These are phyloP conservation scores for Botrytis paeoniae DNA, from an alignment of 2,329 filamentous ascomycete genomes.

Conservation along the genomic window DNA sequence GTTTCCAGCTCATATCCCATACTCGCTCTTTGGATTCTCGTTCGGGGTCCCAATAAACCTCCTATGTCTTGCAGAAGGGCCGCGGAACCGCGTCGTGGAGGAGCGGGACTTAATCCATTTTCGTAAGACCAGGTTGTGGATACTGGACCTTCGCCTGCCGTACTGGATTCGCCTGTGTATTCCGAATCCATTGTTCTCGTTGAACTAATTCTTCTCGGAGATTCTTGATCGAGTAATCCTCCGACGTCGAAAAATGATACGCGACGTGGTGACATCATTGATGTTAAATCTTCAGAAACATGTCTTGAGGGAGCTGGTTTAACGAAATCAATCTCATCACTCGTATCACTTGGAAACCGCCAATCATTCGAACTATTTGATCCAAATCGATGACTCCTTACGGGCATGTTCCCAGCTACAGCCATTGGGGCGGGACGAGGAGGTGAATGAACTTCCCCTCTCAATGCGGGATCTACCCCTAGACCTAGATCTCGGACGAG, in stretches of 20 bases:
- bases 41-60: constrained; percentile 48
- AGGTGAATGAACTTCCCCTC: constrained; percentile 35
- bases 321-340: constrained; percentile 45
- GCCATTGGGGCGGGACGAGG: constrained; percentile 38
- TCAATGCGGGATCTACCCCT: constrained; percentile 55
- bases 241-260: constrained; percentile 86
- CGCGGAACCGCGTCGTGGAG: constrained; percentile 53
- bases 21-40: constrained; percentile 23
- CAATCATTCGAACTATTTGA: constrained; percentile 26
- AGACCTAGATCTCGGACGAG: constrained; percentile 78
- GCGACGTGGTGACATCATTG: constrained; percentile 49
- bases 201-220: constrained; percentile 28
- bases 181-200: constrained; percentile 33
- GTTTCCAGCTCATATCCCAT: constrained; percentile 33
- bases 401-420: constrained; percentile 28
- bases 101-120: constrained; percentile 41
- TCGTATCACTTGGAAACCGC: constrained; percentile 35
- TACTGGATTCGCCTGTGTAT: constrained; percentile 28
- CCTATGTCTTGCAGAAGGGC: constrained; percentile 58
- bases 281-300: constrained; percentile 33
- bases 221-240: constrained; percentile 62
- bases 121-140: constrained; percentile 28
- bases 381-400: constrained; percentile 25
- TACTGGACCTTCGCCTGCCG: constrained; percentile 22
- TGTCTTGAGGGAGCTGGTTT: constrained; percentile 30